Conservation (phyloP, 2,329 filamentous ascomycete genomes). For the Colletotrichum nymphaeae region DNA sequence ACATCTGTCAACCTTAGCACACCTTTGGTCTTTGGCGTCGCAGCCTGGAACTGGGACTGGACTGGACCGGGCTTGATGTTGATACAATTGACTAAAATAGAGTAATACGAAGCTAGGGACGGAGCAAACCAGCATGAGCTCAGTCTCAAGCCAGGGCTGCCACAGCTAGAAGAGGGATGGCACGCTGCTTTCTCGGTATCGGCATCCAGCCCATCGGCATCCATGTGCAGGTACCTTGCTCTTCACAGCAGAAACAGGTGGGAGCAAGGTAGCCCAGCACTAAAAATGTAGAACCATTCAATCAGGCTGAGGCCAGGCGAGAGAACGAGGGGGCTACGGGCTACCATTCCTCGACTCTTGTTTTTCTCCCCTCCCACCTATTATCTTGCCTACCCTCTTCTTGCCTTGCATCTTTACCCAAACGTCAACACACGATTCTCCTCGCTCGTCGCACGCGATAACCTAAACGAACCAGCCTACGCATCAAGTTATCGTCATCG, state of each 20-base stretch:
- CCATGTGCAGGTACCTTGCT: background rate
- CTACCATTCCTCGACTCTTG: conserved; percentile 6
- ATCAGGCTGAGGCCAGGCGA: conserved; percentile 29
- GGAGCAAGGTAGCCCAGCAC: conserved; percentile 10
- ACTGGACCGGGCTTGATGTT: background rate
- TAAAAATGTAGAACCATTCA: conserved; percentile 8
- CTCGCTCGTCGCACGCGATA: background rate
- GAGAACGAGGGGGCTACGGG: conserved; percentile 27
- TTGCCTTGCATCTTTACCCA: background rate
- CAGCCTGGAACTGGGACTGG: background rate
- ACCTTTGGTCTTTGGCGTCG: background rate
- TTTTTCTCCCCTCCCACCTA: conserved; percentile 16
- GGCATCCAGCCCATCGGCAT: conserved; percentile 14
- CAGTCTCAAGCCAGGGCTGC: background rate
- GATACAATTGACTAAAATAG: conserved; percentile 4
- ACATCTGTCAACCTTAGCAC: background rate
- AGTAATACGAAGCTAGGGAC: background rate
- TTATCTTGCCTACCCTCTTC: background rate
- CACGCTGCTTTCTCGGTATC: background rate
- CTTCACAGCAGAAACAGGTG: conserved; percentile 7
- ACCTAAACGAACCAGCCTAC: background rate
- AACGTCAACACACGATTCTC: background rate
- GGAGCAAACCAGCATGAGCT: background rate
- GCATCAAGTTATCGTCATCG: background rate
- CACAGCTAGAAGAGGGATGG: background rate